These are phyloP conservation scores for Dendrobium chrysotoxum DNA, from an alignment of 106 monocot genomes.

Conservation along the genomic window DNA sequence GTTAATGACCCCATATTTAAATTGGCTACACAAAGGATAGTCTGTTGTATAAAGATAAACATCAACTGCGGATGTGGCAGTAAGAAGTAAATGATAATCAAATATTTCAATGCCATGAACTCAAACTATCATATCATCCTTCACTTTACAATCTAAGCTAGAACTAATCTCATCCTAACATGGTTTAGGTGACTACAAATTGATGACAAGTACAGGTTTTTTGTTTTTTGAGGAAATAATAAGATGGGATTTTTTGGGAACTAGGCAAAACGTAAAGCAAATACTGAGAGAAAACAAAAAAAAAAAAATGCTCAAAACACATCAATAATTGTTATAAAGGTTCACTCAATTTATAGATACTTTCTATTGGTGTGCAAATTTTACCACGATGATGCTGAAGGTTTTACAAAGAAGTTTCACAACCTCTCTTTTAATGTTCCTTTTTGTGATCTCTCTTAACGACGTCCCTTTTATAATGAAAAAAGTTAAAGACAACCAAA, in stretches of 20 bases:
- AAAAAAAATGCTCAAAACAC: too few species aligned
- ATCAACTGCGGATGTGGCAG: not conserved
- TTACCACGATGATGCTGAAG: too few species aligned
- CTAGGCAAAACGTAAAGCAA: not conserved
- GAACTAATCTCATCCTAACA: not conserved
- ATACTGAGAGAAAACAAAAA: too few species aligned
- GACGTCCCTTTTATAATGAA: too few species aligned
- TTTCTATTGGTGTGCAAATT: too few species aligned
- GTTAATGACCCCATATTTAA: not conserved
- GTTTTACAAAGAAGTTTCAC: too few species aligned
- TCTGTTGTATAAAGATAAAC: not conserved
- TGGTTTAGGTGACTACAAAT: not conserved
- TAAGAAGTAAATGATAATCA: not conserved
- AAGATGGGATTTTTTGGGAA: too few species aligned
- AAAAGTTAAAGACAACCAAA: too few species aligned
- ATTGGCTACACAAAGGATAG: not conserved
- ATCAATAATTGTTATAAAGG: too few species aligned
- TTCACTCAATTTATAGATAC: too few species aligned
- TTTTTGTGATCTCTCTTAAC: too few species aligned
- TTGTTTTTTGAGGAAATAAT: not conserved
- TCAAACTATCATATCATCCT: not conserved
- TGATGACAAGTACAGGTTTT: not conserved
- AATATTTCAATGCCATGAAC: not conserved
- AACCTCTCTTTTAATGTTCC: too few species aligned
- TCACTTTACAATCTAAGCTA: not conserved